Evolutionary conservation across 371 early-diverging fungal species (phyloP).

Genomic region (Haplosporangium sp.): DNA sequence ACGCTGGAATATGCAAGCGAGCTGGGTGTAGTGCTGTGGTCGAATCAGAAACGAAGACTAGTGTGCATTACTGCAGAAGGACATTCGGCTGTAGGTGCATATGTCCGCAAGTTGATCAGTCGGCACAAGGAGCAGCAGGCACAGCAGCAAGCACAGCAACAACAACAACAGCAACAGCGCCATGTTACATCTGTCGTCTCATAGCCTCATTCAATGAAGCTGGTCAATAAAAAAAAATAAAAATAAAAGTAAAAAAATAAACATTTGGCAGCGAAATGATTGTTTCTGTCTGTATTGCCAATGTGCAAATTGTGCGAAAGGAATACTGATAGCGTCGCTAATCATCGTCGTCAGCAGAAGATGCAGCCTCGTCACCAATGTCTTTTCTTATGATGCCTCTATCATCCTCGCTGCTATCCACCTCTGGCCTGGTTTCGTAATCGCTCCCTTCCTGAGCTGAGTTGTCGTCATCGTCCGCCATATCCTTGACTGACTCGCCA

Average conservation of each 20-base stretch:
- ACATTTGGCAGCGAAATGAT: neutral
- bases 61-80: slow-evolving; percentile 73
- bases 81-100: slow-evolving; percentile 48
- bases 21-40: slow-evolving; percentile 85
- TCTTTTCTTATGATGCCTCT: too few species aligned
- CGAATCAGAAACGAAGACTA: slow-evolving; percentile 67
- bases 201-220: neutral
- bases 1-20: slow-evolving; percentile 81
- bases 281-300: neutral
- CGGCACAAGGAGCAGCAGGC: slow-evolving; percentile 40
- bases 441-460: too few species aligned
- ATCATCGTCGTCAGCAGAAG: too few species aligned
- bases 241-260: too few species aligned
- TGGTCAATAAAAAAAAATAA: neutral
- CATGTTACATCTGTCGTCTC: slow-evolving; percentile 27
- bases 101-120: slow-evolving; percentile 47
- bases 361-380: too few species aligned
- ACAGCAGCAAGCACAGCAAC: slow-evolving; percentile 28
- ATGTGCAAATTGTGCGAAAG: neutral
- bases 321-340: too few species aligned
- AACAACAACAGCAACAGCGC: slow-evolving; percentile 12
- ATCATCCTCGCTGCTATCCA: too few species aligned
- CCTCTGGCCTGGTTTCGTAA: too few species aligned
- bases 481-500: too few species aligned
- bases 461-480: too few species aligned